Percentiles rank a stretch among this genome's conserved stretches.
Evolutionary conservation across 106 monocot species (phyloP).

Genomic region (Allium fistulosum): DNA sequence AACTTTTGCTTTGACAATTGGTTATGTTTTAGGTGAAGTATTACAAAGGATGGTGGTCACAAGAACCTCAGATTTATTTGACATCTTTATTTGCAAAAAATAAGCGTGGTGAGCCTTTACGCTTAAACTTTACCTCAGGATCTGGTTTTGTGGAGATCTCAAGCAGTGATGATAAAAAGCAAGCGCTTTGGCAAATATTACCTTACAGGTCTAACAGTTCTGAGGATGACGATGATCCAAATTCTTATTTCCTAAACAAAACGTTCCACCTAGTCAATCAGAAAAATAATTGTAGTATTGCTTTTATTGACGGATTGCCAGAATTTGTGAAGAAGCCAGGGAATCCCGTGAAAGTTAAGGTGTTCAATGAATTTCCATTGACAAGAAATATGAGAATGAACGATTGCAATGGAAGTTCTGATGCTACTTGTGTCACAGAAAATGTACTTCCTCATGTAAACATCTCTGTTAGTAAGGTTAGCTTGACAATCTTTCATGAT

Average conservation of each 20-base stretch:
- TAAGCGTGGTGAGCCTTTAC: slow-evolving; percentile 39
- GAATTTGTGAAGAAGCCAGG: slow-evolving; percentile 91
- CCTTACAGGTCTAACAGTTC: slow-evolving; percentile 23
- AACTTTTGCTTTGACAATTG: not conserved
- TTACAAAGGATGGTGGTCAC: slow-evolving; percentile 44
- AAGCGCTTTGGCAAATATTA: slow-evolving; percentile 50
- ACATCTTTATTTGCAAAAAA: slow-evolving; percentile 66
- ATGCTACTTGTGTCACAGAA: slow-evolving; percentile 6
- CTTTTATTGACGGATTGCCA: slow-evolving; percentile 70
- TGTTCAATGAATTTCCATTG: slow-evolving; percentile 28
- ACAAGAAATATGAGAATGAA: slow-evolving; percentile 5
- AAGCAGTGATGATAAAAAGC: slow-evolving; percentile 31
- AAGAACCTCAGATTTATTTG: slow-evolving; percentile 40
- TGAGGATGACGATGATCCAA: slow-evolving; percentile 26
- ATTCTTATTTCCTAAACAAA: slow-evolving; percentile 24
- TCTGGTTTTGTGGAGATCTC: slow-evolving; percentile 77
- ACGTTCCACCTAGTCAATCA: slow-evolving; percentile 68
- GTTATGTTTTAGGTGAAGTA: slow-evolving; percentile 54
- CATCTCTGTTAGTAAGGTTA: slow-evolving; percentile 36
- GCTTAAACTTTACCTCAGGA: slow-evolving; percentile 43
- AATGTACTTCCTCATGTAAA: slow-evolving; percentile 21
- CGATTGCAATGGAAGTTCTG: not conserved
- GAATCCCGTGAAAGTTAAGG: slow-evolving; percentile 68
- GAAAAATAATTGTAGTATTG: slow-evolving; percentile 57
- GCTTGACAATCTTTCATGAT: slow-evolving; percentile 54